Evolutionary conservation across 192 early-diverging fungal species (phyloP).

Genomic region (Irineochytrium annulatum): DNA sequence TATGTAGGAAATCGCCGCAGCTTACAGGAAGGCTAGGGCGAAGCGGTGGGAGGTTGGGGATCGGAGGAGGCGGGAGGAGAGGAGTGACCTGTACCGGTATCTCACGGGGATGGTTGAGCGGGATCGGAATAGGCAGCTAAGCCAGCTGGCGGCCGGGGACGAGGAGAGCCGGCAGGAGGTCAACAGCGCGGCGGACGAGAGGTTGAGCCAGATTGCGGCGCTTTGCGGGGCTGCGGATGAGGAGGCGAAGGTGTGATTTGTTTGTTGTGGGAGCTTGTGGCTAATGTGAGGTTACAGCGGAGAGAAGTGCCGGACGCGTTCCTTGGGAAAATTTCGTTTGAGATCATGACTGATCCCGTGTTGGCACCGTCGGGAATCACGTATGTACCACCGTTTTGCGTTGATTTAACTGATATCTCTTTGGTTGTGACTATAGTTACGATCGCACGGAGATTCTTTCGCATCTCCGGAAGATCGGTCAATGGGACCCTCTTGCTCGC

Average conservation of each 20-base stretch:
- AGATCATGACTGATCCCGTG: slow-evolving; percentile 79
- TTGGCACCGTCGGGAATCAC: slow-evolving; percentile 38
- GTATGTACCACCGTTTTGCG: slow-evolving; percentile 6
- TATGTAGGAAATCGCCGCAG: slow-evolving; percentile 62
- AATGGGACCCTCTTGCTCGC: slow-evolving; percentile 76
- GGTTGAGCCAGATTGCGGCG: slow-evolving; percentile 26
- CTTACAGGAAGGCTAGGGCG: slow-evolving; percentile 60
- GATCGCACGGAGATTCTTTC: slow-evolving; percentile 70
- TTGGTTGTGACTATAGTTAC: slow-evolving; percentile 46
- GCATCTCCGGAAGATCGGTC: slow-evolving; percentile 74
- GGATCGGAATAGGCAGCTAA: slow-evolving; percentile 48
- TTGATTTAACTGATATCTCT: slow-evolving; percentile 16
- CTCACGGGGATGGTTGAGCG: slow-evolving; percentile 54
- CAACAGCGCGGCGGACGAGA: background rate
- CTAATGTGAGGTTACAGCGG: too few relatives aligned
- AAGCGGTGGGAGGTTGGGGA: slow-evolving; percentile 69
- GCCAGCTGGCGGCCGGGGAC: slow-evolving; percentile 13
- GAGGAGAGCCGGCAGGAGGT: slow-evolving; percentile 1
- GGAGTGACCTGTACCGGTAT: slow-evolving; percentile 59
- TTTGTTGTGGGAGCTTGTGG: background rate
- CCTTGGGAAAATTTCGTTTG: slow-evolving; percentile 70
- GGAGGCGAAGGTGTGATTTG: slow-evolving; percentile 25
- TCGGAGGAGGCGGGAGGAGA: slow-evolving; percentile 42
- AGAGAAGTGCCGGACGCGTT: slow-evolving; percentile 58
- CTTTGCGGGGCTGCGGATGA: slow-evolving; percentile 50